A percentile compares a stretch with the other conserved stretches of the same genome.
Conservation (phyloP, 345 rosid genomes). For the Citrus medica region DNA sequence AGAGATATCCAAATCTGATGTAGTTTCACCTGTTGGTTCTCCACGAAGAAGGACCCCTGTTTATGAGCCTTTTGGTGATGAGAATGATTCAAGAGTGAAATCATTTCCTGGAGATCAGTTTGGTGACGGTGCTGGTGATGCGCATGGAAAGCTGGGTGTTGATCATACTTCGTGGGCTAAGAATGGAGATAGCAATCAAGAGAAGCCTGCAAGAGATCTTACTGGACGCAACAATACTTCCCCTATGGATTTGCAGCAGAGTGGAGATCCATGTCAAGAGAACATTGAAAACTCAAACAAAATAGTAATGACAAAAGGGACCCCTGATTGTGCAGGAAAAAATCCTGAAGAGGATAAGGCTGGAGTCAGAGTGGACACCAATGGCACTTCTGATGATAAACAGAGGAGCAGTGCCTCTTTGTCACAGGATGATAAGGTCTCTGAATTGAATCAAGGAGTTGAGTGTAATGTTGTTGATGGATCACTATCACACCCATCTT, state of each 20-base stretch:
- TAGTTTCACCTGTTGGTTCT: conserved; percentile 49
- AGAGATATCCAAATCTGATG: conserved; percentile 64
- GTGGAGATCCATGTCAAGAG: conserved; percentile 36
- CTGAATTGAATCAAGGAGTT: conserved; percentile 18
- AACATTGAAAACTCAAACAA: conserved; percentile 39
- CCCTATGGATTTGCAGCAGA: conserved; percentile 28
- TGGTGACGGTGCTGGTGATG: conserved; percentile 23
- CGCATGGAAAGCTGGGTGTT: conserved; percentile 29
- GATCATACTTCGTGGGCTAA: conserved; percentile 18
- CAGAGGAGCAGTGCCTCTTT: conserved; percentile 20
- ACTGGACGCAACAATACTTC: conserved; percentile 30
- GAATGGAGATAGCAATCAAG: conserved; percentile 28
- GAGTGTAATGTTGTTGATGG: conserved; percentile 27
- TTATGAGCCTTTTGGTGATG: conserved; percentile 31
- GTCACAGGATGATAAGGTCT: conserved; percentile 27
- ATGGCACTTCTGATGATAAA: conserved; percentile 25
- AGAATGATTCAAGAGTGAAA: conserved; percentile 31
- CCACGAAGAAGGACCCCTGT: conserved; percentile 37
- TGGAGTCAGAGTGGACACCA: conserved; percentile 22
- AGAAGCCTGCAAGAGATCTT: conserved; percentile 25
- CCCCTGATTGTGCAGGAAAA: conserved; percentile 21
- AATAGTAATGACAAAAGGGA: conserved; percentile 16
- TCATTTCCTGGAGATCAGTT: conserved; percentile 25
- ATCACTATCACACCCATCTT: conserved; percentile 10
- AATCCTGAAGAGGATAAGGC: conserved; percentile 27